Conservation (phyloP, 2,329 filamentous ascomycete genomes). For the Neoarthrinium moseri region DNA sequence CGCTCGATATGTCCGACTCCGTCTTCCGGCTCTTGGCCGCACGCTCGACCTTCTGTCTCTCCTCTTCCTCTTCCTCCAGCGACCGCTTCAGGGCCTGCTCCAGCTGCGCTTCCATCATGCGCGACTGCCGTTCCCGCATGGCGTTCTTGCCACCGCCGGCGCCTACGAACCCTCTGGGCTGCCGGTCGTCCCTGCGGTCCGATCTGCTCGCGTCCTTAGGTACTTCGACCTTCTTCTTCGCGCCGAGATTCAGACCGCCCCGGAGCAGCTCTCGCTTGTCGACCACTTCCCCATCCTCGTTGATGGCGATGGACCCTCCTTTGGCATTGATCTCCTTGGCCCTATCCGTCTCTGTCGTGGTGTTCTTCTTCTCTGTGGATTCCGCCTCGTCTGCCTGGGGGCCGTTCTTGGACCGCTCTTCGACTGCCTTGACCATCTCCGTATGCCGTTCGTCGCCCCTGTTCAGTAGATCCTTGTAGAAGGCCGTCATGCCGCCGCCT, state of each 20-base stretch:
- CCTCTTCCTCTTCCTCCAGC: slow-evolving; percentile 67
- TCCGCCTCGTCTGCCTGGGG: slow-evolving; percentile 29
- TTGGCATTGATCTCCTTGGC: slow-evolving; percentile 66
- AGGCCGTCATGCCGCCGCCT: slow-evolving; percentile 71
- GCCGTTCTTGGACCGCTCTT: slow-evolving; percentile 47
- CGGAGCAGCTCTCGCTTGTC: slow-evolving; percentile 79
- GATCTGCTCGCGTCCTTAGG: slow-evolving; percentile 27
- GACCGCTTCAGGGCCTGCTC: slow-evolving; percentile 71
- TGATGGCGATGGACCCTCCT: slow-evolving; percentile 63
- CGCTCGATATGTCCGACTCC: slow-evolving; percentile 70
- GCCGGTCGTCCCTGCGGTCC: slow-evolving; percentile 27
- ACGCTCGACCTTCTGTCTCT: slow-evolving; percentile 59
- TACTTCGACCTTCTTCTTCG: slow-evolving; percentile 55
- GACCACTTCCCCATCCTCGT: slow-evolving; percentile 80
- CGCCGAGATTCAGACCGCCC: slow-evolving; percentile 72
- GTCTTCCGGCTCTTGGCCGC: slow-evolving; percentile 77
- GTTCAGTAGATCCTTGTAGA: slow-evolving; percentile 73
- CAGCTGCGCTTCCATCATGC: slow-evolving; percentile 77
- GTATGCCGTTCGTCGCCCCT: slow-evolving; percentile 69
- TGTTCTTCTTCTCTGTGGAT: slow-evolving; percentile 37
- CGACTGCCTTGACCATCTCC: slow-evolving; percentile 67
- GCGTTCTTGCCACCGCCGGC: slow-evolving; percentile 59
- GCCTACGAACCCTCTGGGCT: slow-evolving; percentile 34
- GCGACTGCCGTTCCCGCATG: slow-evolving; percentile 72
- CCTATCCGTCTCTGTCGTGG: slow-evolving; percentile 61